These are phyloP conservation scores for Globisporangium apiculatum DNA, from an alignment of 352 stramenopile species.

Conservation along the genomic window DNA sequence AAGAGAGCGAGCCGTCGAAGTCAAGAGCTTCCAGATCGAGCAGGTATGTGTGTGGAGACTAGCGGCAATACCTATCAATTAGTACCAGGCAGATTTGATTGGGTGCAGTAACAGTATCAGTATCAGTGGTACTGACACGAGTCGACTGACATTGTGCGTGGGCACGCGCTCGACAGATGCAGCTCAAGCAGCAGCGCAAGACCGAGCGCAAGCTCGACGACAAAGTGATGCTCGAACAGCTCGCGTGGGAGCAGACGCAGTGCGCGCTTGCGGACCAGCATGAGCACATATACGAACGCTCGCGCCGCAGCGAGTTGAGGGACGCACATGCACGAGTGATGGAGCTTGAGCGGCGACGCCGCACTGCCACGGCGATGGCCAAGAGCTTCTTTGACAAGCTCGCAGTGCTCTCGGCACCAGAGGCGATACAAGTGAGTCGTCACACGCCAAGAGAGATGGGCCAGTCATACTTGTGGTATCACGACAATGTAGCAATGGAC, in stretches of 20 bases:
- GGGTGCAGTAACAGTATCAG: background rate
- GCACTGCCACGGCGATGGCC: conserved; percentile 18
- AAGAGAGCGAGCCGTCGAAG: conserved; percentile 6
- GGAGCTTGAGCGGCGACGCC: conserved; percentile 24
- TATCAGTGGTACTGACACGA: too few species aligned
- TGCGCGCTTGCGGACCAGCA: conserved; percentile 14
- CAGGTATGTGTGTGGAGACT: conserved; percentile 3
- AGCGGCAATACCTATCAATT: too few species aligned
- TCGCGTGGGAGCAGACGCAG: conserved; percentile 33
- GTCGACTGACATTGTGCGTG: too few species aligned
- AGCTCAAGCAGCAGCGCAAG: conserved; percentile 12
- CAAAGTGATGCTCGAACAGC: conserved; percentile 19
- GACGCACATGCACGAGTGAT: conserved; percentile 18
- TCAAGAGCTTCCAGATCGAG: conserved; percentile 15
- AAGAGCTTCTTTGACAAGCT: conserved; percentile 44
- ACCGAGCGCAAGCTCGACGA: conserved; percentile 23
- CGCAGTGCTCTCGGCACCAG: conserved; percentile 18
- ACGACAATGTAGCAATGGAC: background rate
- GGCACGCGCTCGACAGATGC: conserved; percentile 14
- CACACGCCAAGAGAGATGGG: too few species aligned
- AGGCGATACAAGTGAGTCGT: conserved; percentile 23
- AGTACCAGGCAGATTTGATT: background rate
- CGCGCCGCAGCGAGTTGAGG: conserved; percentile 13
- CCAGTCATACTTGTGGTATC: background rate
- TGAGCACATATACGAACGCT: conserved; percentile 2